phyloP scores from a whole-genome alignment of 805 yeast genomes.

The Kuraishia piskuri region DNA sequence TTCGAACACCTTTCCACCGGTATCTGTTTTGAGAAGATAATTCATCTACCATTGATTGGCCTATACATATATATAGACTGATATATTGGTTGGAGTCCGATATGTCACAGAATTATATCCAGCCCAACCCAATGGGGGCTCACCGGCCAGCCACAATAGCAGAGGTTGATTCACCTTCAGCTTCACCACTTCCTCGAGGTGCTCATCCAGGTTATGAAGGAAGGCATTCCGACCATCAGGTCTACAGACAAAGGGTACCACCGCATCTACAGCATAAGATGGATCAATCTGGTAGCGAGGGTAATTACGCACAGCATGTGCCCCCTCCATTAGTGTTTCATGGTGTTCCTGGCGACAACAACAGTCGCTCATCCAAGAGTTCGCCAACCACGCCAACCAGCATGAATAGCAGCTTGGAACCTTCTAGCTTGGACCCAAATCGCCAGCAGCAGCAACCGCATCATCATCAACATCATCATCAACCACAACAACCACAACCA shows the following conservation, averaged over 20 bases:
- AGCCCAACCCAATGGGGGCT: background rate
- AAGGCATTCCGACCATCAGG: background rate
- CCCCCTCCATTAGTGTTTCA: background rate
- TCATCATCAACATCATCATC: conserved; percentile 10
- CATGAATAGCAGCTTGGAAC: background rate
- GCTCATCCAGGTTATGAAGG: background rate
- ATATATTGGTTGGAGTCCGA: background rate
- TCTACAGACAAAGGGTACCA: background rate
- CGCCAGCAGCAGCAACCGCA: conserved; percentile 9
- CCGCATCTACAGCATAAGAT: background rate
- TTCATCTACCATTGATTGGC: no score
- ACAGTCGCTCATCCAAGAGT: background rate
- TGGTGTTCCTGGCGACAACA: background rate
- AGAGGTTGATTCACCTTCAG: background rate
- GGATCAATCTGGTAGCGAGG: background rate
- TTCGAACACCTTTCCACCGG: no score
- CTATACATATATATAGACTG: no score
- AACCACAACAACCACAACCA: conserved; percentile 5
- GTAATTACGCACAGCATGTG: background rate
- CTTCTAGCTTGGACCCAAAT: background rate
- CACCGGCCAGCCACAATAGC: background rate
- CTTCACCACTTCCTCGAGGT: background rate
- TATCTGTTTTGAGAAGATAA: no score
- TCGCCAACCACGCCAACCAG: background rate
- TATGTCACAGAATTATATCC: background rate